Evolutionary conservation across 2,329 filamentous ascomycete species (phyloP).

Genomic region (Alternaria sp.): DNA sequence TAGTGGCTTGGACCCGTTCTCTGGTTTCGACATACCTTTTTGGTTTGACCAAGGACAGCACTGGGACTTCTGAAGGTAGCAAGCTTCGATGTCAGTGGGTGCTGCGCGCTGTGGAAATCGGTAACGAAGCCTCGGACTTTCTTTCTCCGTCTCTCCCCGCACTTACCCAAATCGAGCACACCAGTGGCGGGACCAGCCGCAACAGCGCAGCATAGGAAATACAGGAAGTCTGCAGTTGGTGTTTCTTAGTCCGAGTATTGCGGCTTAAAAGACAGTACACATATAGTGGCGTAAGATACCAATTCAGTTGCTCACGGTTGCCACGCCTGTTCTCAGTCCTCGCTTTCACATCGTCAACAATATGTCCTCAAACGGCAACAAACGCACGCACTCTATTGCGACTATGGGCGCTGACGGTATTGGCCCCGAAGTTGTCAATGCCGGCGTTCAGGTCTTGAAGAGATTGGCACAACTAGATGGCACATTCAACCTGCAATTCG

Average conservation of each 20-base stretch:
- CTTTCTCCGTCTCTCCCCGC: conserved; percentile 26
- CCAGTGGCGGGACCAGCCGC: conserved; percentile 5
- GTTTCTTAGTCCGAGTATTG: background rate
- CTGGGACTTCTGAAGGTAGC: conserved; percentile 30
- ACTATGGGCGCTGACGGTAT: conserved; percentile 74
- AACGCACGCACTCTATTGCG: conserved; percentile 40
- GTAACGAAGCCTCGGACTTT: conserved; percentile 35
- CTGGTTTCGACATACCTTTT: conserved; percentile 49
- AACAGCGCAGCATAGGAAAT: background rate
- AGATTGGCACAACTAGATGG: conserved; percentile 61
- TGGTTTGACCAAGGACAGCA: conserved; percentile 49
- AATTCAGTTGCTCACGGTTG: background rate
- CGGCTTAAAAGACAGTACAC: background rate
- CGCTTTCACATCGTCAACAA: background rate
- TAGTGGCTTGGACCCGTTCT: conserved; percentile 37
- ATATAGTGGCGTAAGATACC: background rate
- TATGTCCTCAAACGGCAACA: conserved; percentile 34
- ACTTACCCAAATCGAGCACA: conserved; percentile 5
- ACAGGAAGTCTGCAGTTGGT: background rate
- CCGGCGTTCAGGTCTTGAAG: conserved; percentile 69
- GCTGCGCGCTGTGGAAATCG: background rate
- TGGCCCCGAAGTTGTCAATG: conserved; percentile 71
- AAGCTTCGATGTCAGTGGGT: background rate
- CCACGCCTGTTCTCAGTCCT: background rate
- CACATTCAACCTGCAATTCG: conserved; percentile 68